phyloP scores from a whole-genome alignment of 2,329 filamentous ascomycete genomes.

The Paradendryphiella salina region DNA sequence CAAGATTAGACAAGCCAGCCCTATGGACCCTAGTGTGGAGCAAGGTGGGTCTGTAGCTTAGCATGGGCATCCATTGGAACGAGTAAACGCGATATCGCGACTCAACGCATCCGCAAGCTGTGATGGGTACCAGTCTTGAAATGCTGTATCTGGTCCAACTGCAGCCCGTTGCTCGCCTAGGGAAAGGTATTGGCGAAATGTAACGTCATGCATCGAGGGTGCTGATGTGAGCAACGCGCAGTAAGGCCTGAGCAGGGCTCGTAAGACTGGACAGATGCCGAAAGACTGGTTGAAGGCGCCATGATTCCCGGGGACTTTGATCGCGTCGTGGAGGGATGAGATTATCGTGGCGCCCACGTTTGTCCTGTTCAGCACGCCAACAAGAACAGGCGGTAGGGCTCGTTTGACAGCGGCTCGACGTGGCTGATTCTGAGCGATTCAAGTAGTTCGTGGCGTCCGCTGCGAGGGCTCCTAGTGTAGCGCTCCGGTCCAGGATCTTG shows the following conservation, averaged over 20 bases:
- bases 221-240: slow-evolving; percentile 15
- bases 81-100: slow-evolving; percentile 2
- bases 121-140: no score
- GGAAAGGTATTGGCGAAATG: slow-evolving; percentile 5
- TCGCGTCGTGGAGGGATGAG: no score
- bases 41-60: slow-evolving; percentile 1
- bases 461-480: not conserved
- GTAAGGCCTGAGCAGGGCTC: slow-evolving; percentile 7
- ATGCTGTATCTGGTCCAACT: no score
- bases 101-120: not conserved
- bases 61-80: not conserved
- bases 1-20: slow-evolving; percentile 9
- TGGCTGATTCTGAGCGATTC: slow-evolving; percentile 11
- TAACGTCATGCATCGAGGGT: slow-evolving; percentile 10
- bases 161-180: no score
- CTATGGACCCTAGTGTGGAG: slow-evolving; percentile 12
- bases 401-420: slow-evolving; percentile 1
- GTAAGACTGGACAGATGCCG: not conserved
- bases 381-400: not conserved
- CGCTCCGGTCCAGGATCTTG: slow-evolving; percentile 9
- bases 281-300: no score
- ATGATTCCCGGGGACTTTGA: no score
- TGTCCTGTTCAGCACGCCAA: not conserved
- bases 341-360: no score
- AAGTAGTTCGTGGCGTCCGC: slow-evolving; percentile 1